Evolutionary conservation across 1,139 yeast genomes (phyloP), one percentile per base, ranked within the genome.

Genomic region (Kodamaea fungicola): DNA sequence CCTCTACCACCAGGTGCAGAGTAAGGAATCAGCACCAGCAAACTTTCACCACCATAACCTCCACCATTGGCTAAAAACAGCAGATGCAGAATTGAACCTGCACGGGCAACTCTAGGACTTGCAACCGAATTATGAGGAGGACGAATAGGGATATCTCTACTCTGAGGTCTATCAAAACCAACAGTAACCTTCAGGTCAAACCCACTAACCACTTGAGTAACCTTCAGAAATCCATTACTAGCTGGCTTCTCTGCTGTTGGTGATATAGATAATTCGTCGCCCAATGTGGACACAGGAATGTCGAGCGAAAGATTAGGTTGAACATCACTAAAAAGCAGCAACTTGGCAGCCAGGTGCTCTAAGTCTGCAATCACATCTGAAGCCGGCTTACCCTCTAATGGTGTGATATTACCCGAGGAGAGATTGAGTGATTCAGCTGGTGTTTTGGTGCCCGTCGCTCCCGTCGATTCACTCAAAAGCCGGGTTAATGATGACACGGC

Each of bases 21-120:
- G 55, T 81, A 83, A 1, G 92, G 92, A 37, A 83, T 83, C 34
- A 78, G 72, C 13, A 78, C 66, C 8, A 86, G 76, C 45, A 81
- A 64, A 38, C 82, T 72, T 42, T 71, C 75, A 28, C 58, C 55
- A n/a, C 62, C 61, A 39, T 61, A 59, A 28, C 67, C 67, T 6
- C 60, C 61, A 7, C 60, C 61, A 12, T 51, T 47, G 38, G 62
- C 59, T 38, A 62, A 52, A 40, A 68, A 67, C 21, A 70, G 62
- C 23, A 72, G 60, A 47, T 68, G 74, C 4, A 76, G 60, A 24
- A 67, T 59, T 19, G 76, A 71, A 40, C 71, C 70, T 33, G 72
- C 68, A 28, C 72, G 58, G 31, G 62, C 64, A 34, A 67, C 59
- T 31, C 76, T 57, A 4, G 76, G 78, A 42, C 69, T 61, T 12